Evolutionary conservation across 805 yeast species (phyloP).

Genomic region (Yarrowia sp.): DNA sequence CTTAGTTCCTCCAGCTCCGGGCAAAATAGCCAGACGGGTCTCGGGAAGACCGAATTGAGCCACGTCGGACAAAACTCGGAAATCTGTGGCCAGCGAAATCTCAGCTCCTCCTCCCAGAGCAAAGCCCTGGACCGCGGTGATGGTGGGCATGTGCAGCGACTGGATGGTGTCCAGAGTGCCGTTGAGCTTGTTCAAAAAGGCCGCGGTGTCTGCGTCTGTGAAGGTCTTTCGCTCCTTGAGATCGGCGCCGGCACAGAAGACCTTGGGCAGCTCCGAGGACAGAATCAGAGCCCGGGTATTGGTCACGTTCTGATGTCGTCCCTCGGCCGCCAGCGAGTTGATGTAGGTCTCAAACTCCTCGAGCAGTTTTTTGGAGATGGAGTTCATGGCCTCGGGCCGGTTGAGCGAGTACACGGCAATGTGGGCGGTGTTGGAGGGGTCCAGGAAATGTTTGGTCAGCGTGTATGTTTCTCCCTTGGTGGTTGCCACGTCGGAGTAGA

Average conservation of each 20-base stretch:
- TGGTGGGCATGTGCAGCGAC: constrained; percentile 52
- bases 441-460: constrained; percentile 28
- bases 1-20: constrained; percentile 64
- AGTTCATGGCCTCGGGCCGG: constrained; percentile 49
- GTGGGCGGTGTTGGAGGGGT: constrained; percentile 10
- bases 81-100: constrained; percentile 53
- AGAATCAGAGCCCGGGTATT: constrained; percentile 46
- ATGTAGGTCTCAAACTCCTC: constrained; percentile 46
- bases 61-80: constrained; percentile 50
- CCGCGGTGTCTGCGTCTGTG: constrained; percentile 46
- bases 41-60: constrained; percentile 56
- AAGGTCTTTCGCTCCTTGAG: constrained; percentile 50
- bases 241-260: constrained; percentile 49
- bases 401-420: constrained; percentile 46
- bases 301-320: constrained; percentile 41
- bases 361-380: constrained; percentile 47
- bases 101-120: constrained; percentile 58
- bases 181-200: constrained; percentile 47
- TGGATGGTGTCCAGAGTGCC: constrained; percentile 49
- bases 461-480: constrained; percentile 21
- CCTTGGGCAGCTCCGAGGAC: constrained; percentile 44
- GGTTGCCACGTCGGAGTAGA: not conserved
- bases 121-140: constrained; percentile 55
- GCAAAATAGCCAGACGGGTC: constrained; percentile 59
- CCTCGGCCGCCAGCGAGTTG: constrained; percentile 42